Base-by-base conservation (phyloP, 331 rosid species). In the Quercus lobata region DNA sequence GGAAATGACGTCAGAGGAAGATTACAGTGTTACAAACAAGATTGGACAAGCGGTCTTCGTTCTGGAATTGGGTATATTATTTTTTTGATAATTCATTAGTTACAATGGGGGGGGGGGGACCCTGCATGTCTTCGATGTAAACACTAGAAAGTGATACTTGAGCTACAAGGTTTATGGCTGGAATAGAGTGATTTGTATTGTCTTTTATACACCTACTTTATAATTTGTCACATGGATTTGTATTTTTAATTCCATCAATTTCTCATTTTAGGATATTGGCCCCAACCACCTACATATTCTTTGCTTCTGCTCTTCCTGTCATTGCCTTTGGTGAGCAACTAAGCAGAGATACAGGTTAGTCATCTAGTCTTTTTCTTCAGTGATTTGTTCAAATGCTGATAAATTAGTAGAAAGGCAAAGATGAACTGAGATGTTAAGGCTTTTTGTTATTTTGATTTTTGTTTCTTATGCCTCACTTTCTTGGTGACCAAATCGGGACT, bases 231-330 rank as follows among this genome's bases (percentile, higher is more conserved):
- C 22, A 55, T 71, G 19, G 73, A 53, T 49, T 73, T 46, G 35
- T 54, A 15, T 56, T 68, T 34, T 34, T 69, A 7, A 49, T n/a
- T 16, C 68, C 35, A 21, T 21, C 10, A 29, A 52, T n/a, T 12
- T 21, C 11, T 9, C 21, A 5, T 30, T 69, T 41, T 77, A 94
- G 97, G 85, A 91, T 92, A 70, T 84, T 94, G 84, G 98, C 97
- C 19, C 97, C 97, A 75, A 90, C 96, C 22, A 74, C 90, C 6
- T 92, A 89, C 79, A 88, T 94, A 63, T 92, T 92, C 92, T 92
- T 94, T 72, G 97, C 98, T 77, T 94, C 98, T 74, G 97, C 97
- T 35, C 87, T 94, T 56, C 97, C 97, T 52, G 98, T 94, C 27
- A 91, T 91, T 79, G 91, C 98, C n/a, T 94, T 94, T 17, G 97